Evolutionary conservation across 768 basidiomycete genomes (phyloP).

Genomic region (Hygrocybe coccinea): DNA sequence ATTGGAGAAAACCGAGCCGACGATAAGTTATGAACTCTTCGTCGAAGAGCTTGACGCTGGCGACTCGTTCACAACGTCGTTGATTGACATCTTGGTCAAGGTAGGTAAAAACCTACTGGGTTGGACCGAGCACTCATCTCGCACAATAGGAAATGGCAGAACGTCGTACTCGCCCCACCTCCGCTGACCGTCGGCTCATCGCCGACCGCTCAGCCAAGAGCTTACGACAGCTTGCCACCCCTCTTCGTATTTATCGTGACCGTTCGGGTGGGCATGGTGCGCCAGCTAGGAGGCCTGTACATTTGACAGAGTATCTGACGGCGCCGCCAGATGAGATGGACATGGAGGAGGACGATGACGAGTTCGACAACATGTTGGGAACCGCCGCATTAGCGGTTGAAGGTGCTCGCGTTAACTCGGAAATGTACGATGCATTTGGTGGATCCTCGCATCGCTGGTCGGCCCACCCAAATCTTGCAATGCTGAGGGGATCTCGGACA

Average conservation of each 20-base stretch:
- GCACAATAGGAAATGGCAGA: slow-evolving; percentile 66
- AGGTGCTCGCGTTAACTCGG: slow-evolving; percentile 53
- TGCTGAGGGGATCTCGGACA: slow-evolving; percentile 5
- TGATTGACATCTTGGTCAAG: slow-evolving; percentile 75
- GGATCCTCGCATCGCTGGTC: slow-evolving; percentile 10
- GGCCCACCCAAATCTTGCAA: not conserved
- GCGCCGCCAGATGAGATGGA: slow-evolving; percentile 53
- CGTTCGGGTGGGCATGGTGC: slow-evolving; percentile 30
- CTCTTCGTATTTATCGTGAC: slow-evolving; percentile 50
- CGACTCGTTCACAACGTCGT: slow-evolving; percentile 72
- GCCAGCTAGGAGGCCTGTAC: slow-evolving; percentile 35
- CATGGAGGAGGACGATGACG: slow-evolving; percentile 65
- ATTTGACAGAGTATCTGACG: slow-evolving; percentile 50
- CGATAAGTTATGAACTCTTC: slow-evolving; percentile 69
- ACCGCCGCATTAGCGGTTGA: slow-evolving; percentile 39
- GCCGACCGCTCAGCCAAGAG: slow-evolving; percentile 63
- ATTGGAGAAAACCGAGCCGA: slow-evolving; percentile 59
- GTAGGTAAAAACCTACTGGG: slow-evolving; percentile 37
- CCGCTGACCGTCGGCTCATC: slow-evolving; percentile 56
- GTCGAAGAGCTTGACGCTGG: slow-evolving; percentile 73
- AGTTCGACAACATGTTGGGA: slow-evolving; percentile 44
- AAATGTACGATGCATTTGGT: slow-evolving; percentile 62
- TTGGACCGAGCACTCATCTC: slow-evolving; percentile 6
- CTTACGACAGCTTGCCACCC: slow-evolving; percentile 52
- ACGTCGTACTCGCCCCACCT: slow-evolving; percentile 50